Conservation (phyloP, 352 stramenopile genomes). For the Globisporangium emineosum region DNA sequence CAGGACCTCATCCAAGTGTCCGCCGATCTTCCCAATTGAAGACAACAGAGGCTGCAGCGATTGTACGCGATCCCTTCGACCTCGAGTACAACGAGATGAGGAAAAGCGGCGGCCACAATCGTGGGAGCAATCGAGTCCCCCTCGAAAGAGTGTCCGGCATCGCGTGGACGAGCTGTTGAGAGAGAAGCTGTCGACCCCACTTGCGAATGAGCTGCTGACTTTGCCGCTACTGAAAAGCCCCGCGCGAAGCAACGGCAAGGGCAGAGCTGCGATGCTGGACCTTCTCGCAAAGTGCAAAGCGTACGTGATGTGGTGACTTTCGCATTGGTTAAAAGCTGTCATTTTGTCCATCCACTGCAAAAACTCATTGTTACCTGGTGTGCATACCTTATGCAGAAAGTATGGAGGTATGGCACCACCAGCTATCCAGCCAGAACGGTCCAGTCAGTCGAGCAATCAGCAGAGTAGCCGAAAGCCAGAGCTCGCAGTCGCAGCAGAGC, state of each 20-base stretch:
- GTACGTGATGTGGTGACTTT: constrained; percentile 26
- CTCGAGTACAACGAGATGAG: not conserved
- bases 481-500: not conserved
- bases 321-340: not conserved
- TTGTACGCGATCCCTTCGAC: not conserved
- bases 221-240: constrained; percentile 36
- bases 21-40: constrained; percentile 14
- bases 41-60: not conserved
- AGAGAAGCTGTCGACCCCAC: not conserved
- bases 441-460: constrained; percentile 29
- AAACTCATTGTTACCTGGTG: not conserved
- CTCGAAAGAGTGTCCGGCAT: constrained; percentile 2
- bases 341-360: not conserved
- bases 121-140: constrained; percentile 5
- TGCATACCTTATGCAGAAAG: constrained; percentile 16
- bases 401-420: not conserved
- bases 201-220: constrained; percentile 12
- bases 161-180: not conserved
- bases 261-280: constrained; percentile 37
- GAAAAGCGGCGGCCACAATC: constrained; percentile 1
- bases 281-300: constrained; percentile 42
- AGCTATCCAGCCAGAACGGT: not conserved
- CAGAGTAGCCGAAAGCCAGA: constrained; percentile 25
- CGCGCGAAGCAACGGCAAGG: constrained; percentile 14
- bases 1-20: constrained; percentile 6